Evolutionary conservation across 2,329 filamentous ascomycete species (phyloP), one percentile per base, ranked within the genome.

Genomic region (Mycogone perniciosa): DNA sequence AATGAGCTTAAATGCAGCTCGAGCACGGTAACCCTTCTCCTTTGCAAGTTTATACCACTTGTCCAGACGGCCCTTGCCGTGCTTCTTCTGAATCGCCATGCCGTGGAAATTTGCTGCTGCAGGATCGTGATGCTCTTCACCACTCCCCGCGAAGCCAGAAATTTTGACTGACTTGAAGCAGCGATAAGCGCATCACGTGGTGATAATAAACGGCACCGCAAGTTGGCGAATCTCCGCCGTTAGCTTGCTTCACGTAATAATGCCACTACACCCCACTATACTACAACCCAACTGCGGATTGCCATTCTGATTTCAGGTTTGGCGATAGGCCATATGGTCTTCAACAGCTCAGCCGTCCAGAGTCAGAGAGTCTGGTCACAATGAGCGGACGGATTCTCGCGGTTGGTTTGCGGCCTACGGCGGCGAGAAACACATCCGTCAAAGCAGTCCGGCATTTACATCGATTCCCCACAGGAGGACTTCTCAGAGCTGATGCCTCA

Each of bases 21-120:
- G 82, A 55, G 93, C 92, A 64, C 93, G 81, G 67, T 96, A 99
- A 56, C 93, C 93, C 71, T 96, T 97, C 70, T 99, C 93, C 72
- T 99, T 99, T 55, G 93, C 93, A 63, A 97, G 84, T 68, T 91
- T 92, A 74, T 97, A 99, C 89, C 91, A 97, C 73, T 97, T 96
- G 73, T 99, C 93, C 64, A 96, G 79, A 81, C 92, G 91, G 71
- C 92, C 92, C 76, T 97, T 97, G 74, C 90, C 92, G 75, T 96
- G 88, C 80, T 97, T 97, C 80, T 97, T 96, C 67, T 97, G 89
- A 64, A 97, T 92, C 64, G 89, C 91, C 93, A 97, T 97, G 51
- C 50, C 58, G 54, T 48, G 54, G 31, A 33, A 44, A 30, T 27
- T 33, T 47, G 39, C 31, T 43, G 29, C 11, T 31, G 35, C 43